Base-by-base conservation (phyloP, 768 basidiomycete genomes). In the Boletus rufocinnamomeus region DNA sequence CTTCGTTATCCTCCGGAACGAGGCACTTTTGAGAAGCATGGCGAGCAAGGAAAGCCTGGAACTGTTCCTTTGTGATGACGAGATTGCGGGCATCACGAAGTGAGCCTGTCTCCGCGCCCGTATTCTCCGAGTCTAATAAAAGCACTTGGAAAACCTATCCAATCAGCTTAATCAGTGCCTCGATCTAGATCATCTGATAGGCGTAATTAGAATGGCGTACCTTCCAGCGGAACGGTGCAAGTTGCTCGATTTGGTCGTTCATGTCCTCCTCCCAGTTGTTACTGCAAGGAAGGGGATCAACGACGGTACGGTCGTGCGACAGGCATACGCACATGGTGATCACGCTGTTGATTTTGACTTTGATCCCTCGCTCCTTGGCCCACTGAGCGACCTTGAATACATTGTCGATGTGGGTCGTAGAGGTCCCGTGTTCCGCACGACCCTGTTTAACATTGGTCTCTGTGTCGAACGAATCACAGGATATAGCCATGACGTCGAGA, bases 401-500 rank as follows among this genome's bases (percentile, higher is more conserved):
- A 0, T 64, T 68, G 23, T 28, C 40, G 8, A 78, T 67, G 40
- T 78, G 78, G 4, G 69, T 67, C 17, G 65, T 66, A 2, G 68
- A 23, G 0, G 63, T 68, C 11, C 68, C 72, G 21, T 76, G 64
- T 49, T 76, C 77, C 7, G 71, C 60, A 14, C 73, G 50, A 53
- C 77, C 72, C 47, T 75, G 67, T 23, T 59, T 69, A 37, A 72
- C 21, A 51, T 78, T 78, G 9, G 72, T 72, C 38, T 77, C 76
- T 0, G 43, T 17, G 48, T 75, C 73, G 40, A 79, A 78, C 14
- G 72, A 71, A 41, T 79, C 77, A 41, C 77, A 79, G 1, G 77
- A 77, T 3, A 79, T 75, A 0, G 77, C 77, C 70, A 78, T 78
- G 32, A 78, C 66, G 32, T 78, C 77, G 28, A 78, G 58, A 55